Evolutionary conservation across 257 asterid species (phyloP), one percentile per base, ranked within the genome.

Genomic region (Penstemon davidsonii): DNA sequence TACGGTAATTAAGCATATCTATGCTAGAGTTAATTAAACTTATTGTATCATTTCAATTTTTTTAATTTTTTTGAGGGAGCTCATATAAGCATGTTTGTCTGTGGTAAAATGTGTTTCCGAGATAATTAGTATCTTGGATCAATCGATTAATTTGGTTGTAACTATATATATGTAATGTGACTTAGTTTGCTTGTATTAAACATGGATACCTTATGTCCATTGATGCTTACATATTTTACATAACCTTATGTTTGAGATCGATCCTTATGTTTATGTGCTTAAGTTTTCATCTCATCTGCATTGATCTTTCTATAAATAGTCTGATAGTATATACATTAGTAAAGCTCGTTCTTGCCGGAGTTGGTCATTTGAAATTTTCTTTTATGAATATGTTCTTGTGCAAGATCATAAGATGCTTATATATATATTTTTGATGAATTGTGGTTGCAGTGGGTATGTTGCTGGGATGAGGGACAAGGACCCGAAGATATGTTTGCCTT

Each of bases 391-490:
- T 25, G 47, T 36, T 57, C 49, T 73, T 51, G 36, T 33, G 33
- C 18, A 12, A 41, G 36, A 55, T 9, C 43, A 39, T 53, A 51
- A 67, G 12, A 15, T 45, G 66, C 62, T 2, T 10, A 67, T 12
- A 42, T 63, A 55, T 36, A 52, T 68, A 39, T 13, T 42, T 55
- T 47, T 47, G 12, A 42, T 49, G 50, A 46, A n/a, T 25, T 78
- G 50, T 79, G 62, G 55, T 60, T 77, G 83, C 91, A 88, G 94
- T 77, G 95, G 87, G 42, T 90, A 75, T 64, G 86, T 80, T 9
- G 79, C 85, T 36, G 95, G 71, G 44, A 85, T 79, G 88, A 80
- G 94, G 72, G 77, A 62, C 64, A 85, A 73, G 75, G 81, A 85
- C 65, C 44, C 39, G 62, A 72, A 55, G 71, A 68, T 56, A 3